Evolutionary conservation across 2,329 filamentous ascomycete genomes (phyloP), one percentile per base, ranked within the genome.

Genomic region (Ophiostoma pallidulum): DNA sequence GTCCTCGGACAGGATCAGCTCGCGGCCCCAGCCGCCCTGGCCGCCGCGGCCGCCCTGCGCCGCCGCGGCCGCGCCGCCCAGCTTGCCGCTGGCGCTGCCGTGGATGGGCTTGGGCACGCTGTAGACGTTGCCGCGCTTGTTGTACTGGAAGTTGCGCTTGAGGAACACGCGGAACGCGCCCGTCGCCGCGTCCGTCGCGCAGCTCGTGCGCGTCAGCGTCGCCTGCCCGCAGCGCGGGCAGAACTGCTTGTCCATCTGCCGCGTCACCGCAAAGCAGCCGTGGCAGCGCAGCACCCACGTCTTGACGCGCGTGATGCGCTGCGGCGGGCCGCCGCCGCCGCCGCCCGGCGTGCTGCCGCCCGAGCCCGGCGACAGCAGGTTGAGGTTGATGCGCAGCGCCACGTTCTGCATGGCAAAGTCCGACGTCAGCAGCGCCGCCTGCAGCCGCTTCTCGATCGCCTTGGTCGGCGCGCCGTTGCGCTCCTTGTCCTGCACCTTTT

Each of bases 321-420:
- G n/a, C n/a, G n/a, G n/a, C n/a, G n/a, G n/a, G n/a, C n/a, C n/a
- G n/a, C n/a, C n/a, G n/a, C n/a, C n/a, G n/a, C n/a, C n/a, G n/a
- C n/a, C n/a, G n/a, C n/a, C n/a, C n/a, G n/a, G n/a, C n/a, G n/a
- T n/a, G n/a, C n/a, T n/a, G n/a, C n/a, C n/a, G 53, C 86, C 77
- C 51, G 97, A 79, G 76, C 0, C 86, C 77, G 0, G 90, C 89
- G 50, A 96, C 75, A 52, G 22, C 37, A 49, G 42, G 43, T 65
- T 65, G 13, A 98, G 78, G 68, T 96, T 95, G 72, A 97, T 94
- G 57, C 94, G 87, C 4, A 98, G 75, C 2, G 92, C 78, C 8
- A 97, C 89, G 63, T 97, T 97, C 69, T 97, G 91, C 87, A 98
- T 94, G 47, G 92, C 91, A 66, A 86, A 97, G 70, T 98, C 92